Percentiles rank a stretch among this genome's conserved stretches.
These are phyloP conservation scores for Limonium bicolor DNA, from an alignment of 148 eudicot genomes.

Conservation along the genomic window DNA sequence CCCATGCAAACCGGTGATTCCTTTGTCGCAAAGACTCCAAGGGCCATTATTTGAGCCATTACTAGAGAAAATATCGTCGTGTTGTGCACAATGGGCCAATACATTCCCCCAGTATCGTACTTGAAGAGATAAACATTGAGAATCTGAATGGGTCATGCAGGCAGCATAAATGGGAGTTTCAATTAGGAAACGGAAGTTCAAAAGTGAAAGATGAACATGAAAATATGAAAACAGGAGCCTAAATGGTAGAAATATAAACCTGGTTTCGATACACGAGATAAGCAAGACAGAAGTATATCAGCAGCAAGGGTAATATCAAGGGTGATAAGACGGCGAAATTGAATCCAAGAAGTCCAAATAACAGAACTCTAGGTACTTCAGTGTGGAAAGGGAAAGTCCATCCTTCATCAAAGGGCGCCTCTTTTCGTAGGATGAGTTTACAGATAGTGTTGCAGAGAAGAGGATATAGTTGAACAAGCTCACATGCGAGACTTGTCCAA, in stretches of 20 bases:
- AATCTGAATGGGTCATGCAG: constrained; percentile 31
- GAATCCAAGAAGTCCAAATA: constrained; percentile 78
- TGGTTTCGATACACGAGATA: constrained; percentile 90
- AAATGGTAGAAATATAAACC: constrained; percentile 24
- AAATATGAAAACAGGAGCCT: neutral
- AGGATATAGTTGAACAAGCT: constrained; percentile 74
- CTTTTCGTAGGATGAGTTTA: constrained; percentile 34
- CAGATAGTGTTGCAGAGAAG: constrained; percentile 46
- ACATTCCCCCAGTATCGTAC: constrained; percentile 70
- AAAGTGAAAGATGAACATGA: neutral
- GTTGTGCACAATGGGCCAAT: constrained; percentile 75
- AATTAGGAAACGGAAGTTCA: neutral
- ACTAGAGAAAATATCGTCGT: constrained; percentile 68
- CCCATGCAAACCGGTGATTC: constrained; percentile 38
- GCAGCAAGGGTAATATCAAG: constrained; percentile 69
- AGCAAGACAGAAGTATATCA: constrained; percentile 76
- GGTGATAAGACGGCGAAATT: constrained; percentile 65
- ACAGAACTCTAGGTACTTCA: constrained; percentile 76
- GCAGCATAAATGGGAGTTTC: neutral
- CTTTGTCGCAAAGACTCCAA: constrained; percentile 60
- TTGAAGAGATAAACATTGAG: constrained; percentile 68
- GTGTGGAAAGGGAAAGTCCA: constrained; percentile 88
- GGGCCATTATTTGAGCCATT: constrained; percentile 52
- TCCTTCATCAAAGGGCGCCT: constrained; percentile 37
- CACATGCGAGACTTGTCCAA: constrained; percentile 89